phyloP scores from a whole-genome alignment of 164 flowering plant genomes.

The Protea cynaroides region DNA sequence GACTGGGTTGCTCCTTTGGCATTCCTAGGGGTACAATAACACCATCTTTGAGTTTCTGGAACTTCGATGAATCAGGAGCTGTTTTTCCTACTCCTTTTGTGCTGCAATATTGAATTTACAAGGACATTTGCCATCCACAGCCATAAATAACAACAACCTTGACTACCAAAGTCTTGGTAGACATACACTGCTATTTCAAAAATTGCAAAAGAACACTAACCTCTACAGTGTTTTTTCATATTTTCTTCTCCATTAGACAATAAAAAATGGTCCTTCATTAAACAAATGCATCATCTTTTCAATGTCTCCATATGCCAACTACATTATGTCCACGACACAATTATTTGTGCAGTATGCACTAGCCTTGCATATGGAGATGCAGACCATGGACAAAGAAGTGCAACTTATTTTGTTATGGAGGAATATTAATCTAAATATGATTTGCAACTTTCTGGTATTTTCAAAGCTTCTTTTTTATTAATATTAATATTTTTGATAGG shows the following conservation, averaged over 20 bases:
- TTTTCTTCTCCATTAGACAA: not conserved
- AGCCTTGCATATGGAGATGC: too few relatives aligned
- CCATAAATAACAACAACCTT: not conserved
- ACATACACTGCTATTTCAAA: not conserved
- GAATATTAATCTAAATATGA: too few relatives aligned
- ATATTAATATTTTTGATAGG: too few relatives aligned
- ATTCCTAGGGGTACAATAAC: conserved; percentile 70
- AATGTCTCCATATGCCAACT: too few relatives aligned
- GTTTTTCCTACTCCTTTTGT: conserved; percentile 88
- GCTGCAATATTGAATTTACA: conserved; percentile 37
- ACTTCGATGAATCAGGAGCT: conserved; percentile 64
- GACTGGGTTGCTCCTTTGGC: conserved; percentile 44
- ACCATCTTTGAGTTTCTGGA: conserved; percentile 56
- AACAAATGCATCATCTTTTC: too few relatives aligned
- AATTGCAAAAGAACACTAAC: not conserved
- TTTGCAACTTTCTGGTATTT: too few relatives aligned
- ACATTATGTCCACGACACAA: too few relatives aligned
- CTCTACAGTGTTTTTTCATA: not conserved
- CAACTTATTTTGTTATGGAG: too few relatives aligned
- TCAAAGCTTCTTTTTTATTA: too few relatives aligned
- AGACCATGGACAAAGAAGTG: too few relatives aligned
- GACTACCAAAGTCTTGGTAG: not conserved
- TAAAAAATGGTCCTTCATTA: not conserved
- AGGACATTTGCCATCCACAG: not conserved
- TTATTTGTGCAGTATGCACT: too few relatives aligned